phyloP scores from a whole-genome alignment of 306 rosid genomes.

The Quercus aquifolioides region DNA sequence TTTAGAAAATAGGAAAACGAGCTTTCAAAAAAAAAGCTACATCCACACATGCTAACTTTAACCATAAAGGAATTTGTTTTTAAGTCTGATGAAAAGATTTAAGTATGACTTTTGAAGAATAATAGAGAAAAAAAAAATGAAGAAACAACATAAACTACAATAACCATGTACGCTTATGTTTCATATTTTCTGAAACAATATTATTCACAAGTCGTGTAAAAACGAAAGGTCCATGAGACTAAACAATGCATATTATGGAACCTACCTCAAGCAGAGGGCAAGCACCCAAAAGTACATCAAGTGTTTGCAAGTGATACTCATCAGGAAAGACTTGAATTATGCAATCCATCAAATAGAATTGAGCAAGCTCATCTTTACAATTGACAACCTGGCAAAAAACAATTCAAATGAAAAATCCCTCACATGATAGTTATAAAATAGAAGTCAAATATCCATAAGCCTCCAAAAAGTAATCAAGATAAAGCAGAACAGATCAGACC shows the following conservation, averaged over 20 bases:
- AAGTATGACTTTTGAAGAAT: too few relatives aligned
- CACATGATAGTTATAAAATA: slow-evolving; percentile 7
- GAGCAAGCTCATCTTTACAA: slow-evolving; percentile 96
- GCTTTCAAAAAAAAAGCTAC: too few relatives aligned
- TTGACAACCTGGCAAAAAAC: slow-evolving; percentile 70
- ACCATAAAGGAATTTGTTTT: too few relatives aligned
- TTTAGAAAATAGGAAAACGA: too few relatives aligned
- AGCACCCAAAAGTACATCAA: slow-evolving; percentile 85
- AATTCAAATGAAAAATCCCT: slow-evolving; percentile 16
- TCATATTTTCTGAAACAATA: not conserved
- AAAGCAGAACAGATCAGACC: slow-evolving; percentile 39
- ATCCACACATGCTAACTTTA: too few relatives aligned
- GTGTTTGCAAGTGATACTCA: slow-evolving; percentile 97
- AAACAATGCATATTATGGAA: slow-evolving; percentile 10
- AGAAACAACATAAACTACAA: too few relatives aligned
- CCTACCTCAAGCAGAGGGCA: slow-evolving; percentile 95
- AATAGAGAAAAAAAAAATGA: too few relatives aligned
- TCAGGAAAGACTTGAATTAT: slow-evolving; percentile 97
- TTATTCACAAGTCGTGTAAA: not conserved
- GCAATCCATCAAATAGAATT: slow-evolving; percentile 94
- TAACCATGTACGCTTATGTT: not conserved
- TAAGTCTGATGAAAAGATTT: too few relatives aligned
- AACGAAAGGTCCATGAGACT: not conserved
- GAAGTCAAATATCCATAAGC: not conserved
- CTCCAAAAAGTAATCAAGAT: not conserved